These are phyloP conservation scores for Diaporthe ampelina DNA, from an alignment of 2,329 filamentous ascomycete genomes.

Conservation along the genomic window DNA sequence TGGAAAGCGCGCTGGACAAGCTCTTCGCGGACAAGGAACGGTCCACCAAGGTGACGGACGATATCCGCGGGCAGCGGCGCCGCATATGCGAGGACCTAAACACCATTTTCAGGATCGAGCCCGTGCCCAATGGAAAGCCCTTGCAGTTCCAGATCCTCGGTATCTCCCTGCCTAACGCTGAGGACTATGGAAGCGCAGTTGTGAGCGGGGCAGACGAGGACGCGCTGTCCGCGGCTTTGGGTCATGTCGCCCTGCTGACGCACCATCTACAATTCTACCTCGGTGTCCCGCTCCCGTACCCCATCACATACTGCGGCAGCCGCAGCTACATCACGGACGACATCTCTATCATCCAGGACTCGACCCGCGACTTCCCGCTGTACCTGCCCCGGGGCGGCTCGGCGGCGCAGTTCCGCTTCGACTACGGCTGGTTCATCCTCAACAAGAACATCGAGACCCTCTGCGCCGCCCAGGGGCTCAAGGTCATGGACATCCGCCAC, in stretches of 20 bases:
- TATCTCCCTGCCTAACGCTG: conserved; percentile 83
- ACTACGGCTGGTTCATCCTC: conserved; percentile 95
- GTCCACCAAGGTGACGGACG: conserved; percentile 70
- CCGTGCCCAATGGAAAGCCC: conserved; percentile 67
- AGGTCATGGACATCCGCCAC: conserved; percentile 90
- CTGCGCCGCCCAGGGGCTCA: conserved; percentile 76
- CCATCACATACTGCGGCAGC: conserved; percentile 79
- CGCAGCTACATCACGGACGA: conserved; percentile 82
- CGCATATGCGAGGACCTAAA: conserved; percentile 89
- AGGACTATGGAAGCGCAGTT: conserved; percentile 68
- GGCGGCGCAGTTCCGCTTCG: conserved; percentile 88
- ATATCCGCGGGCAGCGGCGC: conserved; percentile 86
- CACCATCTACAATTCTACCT: conserved; percentile 87
- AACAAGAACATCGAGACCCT: conserved; percentile 92
- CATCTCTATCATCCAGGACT: conserved; percentile 69
- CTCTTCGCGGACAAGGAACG: conserved; percentile 69
- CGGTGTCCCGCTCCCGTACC: conserved; percentile 83
- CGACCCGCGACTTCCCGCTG: conserved; percentile 84
- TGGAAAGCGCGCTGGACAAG: conserved; percentile 72
- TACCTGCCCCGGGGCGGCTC: conserved; percentile 74
- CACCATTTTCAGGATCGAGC: conserved; percentile 84
- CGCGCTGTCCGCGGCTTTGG: conserved; percentile 83
- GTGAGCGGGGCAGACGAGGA: conserved; percentile 71
- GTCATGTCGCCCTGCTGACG: conserved; percentile 82
- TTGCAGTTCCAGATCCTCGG: conserved; percentile 88